Evolutionary conservation across 495 filamentous ascomycete genomes (phyloP), one percentile per base, ranked within the genome.

Genomic region (Trichoderma gamsii): DNA sequence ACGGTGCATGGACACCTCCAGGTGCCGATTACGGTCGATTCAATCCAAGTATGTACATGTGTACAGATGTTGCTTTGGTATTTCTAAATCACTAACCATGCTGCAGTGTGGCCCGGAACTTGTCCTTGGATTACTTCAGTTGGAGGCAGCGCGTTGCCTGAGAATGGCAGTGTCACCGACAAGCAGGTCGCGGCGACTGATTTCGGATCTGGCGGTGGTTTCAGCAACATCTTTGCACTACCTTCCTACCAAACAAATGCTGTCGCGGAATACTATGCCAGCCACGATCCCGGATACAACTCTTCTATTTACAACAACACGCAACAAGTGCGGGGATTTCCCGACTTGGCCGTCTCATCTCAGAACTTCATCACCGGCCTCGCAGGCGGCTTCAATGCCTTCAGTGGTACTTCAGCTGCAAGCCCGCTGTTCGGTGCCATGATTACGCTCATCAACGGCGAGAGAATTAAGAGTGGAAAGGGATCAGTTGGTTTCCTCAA

Each of bases 401-500:
- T 71, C 16, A 64, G 51, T 3, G 72, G 69, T 16, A 74, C 71
- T 21, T 69, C 68, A 21, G 72, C 68, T 25, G 67, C 71, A 18
- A 66, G 32, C 8, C 70, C 71, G 0, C 27, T 46, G 0, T 51
- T 70, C 1, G 71, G 41, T 23, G 56, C 66, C 23, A 72, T 71
- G 68, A 67, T 67, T 67, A 71, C 64, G 15, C 73, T 44, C 72
- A 78, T 86, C 61, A 85, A 83, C 68, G 81, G 81, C 65, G 79
- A 83, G 70, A 79, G 83, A 64, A 69, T 84, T 12, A 72, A 71
- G 1, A 72, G 70, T 15, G 82, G 83, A 12, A 84, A 84, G 73
- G 71, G 73, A 0, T 65, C 83, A 3, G 71, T 86, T 25, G 84
- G 84, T 0, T 85, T 86, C 71, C 66, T 85, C 11, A 85, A 85